Evolutionary conservation across 371 early-diverging fungal species (phyloP), one percentile per base, ranked within the genome.

Genomic region (Scutellospora calospora): DNA sequence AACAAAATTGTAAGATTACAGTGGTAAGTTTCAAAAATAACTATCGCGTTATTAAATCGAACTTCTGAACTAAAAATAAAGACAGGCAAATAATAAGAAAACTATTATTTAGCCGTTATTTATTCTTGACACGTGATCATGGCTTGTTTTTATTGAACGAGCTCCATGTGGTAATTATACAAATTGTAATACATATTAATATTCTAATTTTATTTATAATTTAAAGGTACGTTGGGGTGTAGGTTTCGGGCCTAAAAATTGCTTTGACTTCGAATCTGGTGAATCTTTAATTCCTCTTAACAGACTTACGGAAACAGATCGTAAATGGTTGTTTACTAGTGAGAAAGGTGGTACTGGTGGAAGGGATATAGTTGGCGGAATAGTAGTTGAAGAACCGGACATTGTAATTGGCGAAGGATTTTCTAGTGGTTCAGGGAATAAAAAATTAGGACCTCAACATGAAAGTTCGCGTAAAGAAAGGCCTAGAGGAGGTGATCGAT

Each of bases 221-320:
- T 81, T 84, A 79, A 80, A 90, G 86, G 87, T 90, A 41, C 88
- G 90, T 6, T 91, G 90, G 91, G 91, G 90, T 16, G 90, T 90
- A 78, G 92, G 91, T 2, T 91, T 90, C 80, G 92, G 92, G 5
- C 92, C 92, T 5, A 86, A 89, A 68, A 88, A 90, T 49, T 87
- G 86, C 62, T 91, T 90, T 81, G 86, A 88, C 72, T 91, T 90
- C 74, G 81, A 82, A 1, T 74, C 83, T 5, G 92, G 92, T 6
- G 49, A 83, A 18, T 83, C 85, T 38, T 22, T 84, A 45, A 86
- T 86, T 25, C 86, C 85, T 1, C 27, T 86, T 4, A 82, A 76
- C 20, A 76, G 83, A 51, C 49, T 86, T 45, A 86, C 86, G n/a
- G 86, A 86, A 31, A 86, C 86, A 11, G 86, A 86, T 55, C 35